Conservation (phyloP, 2,329 filamentous ascomycete species). For the Chrysoporthe cubensis region DNA sequence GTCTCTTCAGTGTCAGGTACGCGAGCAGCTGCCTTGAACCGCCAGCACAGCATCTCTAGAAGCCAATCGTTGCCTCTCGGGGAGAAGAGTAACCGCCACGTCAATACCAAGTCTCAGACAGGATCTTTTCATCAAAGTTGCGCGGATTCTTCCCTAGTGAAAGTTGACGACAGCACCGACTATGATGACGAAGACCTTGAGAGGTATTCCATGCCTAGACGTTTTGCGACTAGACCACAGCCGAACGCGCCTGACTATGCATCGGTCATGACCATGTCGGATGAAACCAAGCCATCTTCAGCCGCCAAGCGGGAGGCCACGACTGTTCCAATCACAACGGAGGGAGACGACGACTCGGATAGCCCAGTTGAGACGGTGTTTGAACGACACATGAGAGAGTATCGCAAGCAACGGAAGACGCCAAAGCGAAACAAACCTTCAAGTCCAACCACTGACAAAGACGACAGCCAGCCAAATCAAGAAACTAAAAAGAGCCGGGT, state of each 20-base stretch:
- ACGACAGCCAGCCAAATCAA: slow-evolving; percentile 1
- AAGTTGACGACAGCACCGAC: not conserved
- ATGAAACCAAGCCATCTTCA: not conserved
- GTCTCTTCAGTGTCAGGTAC: slow-evolving; percentile 31
- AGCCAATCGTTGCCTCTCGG: not conserved
- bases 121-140: not conserved
- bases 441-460: not conserved
- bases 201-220: not conserved
- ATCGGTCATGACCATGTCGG: not conserved
- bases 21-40: slow-evolving; percentile 35
- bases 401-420: slow-evolving; percentile 3
- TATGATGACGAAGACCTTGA: not conserved
- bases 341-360: slow-evolving; percentile 13
- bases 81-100: not conserved
- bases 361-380: slow-evolving; percentile 24
- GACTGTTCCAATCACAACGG: not conserved
- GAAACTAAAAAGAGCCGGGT: not conserved
- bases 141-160: not conserved
- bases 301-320: not conserved
- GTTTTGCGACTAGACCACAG: not conserved
- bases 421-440: not conserved
- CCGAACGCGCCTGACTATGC: not conserved
- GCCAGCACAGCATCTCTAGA: not conserved
- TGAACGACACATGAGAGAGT: slow-evolving; percentile 19
- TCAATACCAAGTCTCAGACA: not conserved